A percentile compares a stretch with the other conserved stretches of the same genome.
These are phyloP conservation scores for Blastobotrys peoriensis DNA, from an alignment of 805 yeast genomes.

Conservation along the genomic window DNA sequence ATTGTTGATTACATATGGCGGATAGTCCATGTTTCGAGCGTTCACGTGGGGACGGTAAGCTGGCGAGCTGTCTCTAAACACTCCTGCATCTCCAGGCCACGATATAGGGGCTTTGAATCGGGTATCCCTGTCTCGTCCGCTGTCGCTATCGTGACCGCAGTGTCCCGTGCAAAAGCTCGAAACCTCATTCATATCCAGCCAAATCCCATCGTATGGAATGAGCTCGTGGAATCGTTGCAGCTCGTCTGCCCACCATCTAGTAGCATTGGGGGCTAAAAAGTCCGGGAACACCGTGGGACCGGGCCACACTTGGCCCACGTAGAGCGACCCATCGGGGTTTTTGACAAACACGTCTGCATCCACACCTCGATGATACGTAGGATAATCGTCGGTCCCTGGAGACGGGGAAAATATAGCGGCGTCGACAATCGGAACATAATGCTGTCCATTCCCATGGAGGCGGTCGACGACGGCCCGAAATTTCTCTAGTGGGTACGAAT, in stretches of 20 bases:
- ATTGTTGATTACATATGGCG: conserved; percentile 33
- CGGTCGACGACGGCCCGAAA: conserved; percentile 59
- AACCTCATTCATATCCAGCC: conserved; percentile 99
- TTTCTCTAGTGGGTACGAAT: conserved; percentile 64
- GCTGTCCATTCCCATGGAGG: conserved; percentile 67
- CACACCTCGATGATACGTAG: conserved; percentile 49
- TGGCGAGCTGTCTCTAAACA: background rate
- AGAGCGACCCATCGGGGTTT: conserved; percentile 43
- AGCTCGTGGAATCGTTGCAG: conserved; percentile 40
- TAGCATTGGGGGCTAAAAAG: conserved; percentile 58
- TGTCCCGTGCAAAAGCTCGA: conserved; percentile 42
- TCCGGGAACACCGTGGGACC: conserved; percentile 94
- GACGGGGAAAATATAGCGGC: conserved; percentile 51
- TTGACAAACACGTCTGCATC: conserved; percentile 41
- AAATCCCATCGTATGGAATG: conserved; percentile 63
- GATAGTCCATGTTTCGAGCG: conserved; percentile 30
- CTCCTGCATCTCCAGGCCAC: background rate
- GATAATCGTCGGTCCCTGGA: conserved; percentile 54
- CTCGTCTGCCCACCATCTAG: conserved; percentile 32
- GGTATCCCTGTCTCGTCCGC: background rate
- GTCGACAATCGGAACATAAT: conserved; percentile 76
- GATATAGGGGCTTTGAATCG: background rate
- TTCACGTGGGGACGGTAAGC: conserved; percentile 15
- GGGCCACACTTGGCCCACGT: conserved; percentile 92
- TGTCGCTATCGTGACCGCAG: conserved; percentile 19